Evolutionary conservation across 2,329 filamentous ascomycete genomes (phyloP), one percentile per base, ranked within the genome.

Genomic region (Sclerotinia borealis): DNA sequence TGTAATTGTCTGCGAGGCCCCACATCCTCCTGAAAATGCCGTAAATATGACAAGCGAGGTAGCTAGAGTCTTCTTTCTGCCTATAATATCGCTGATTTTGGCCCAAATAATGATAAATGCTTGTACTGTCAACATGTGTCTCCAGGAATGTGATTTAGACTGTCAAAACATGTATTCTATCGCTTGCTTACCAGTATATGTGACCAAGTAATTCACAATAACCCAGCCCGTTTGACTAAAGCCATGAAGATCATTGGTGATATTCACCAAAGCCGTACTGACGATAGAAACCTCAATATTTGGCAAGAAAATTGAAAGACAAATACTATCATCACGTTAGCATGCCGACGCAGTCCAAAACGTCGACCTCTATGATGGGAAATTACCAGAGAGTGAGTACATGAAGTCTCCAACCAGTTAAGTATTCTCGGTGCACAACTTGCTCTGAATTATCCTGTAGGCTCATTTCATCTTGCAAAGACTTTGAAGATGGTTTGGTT

Each of bases 31-130:
- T 6, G 59, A 61, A 22, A 61, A 61, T 61, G 36, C 47, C 2
- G 48, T 39, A 7, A 61, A 61, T 19, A 45, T 41, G 17, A 61
- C 9, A 7, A 52, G 15, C 11, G 59, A 50, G 6, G 25, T 5
- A 15, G 43, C 39, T 15, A 52, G 27, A 15, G 37, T 17, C 31
- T 29, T 25, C 22, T 52, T 61, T 7, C 45, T 34, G 9, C 36
- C 59, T 3, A 61, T 25, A 2, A 61, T 52, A 52, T 61, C 59
- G 17, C 47, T 61, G 25, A 51, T 9, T 36, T 52, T 61, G 4
- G 59, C 45, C 48, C 59, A 61, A 29, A 61, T 39, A 17, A 52
- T 52, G 27, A 61, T 41, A 22, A 51, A 61, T 36, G 19, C 49
- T 48, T 25, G 0, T 39, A 25, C 10, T 2, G 11, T 43, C 25